These are phyloP conservation scores for Graphilbum fragrans DNA, from an alignment of 2,329 filamentous ascomycete species.

Conservation along the genomic window DNA sequence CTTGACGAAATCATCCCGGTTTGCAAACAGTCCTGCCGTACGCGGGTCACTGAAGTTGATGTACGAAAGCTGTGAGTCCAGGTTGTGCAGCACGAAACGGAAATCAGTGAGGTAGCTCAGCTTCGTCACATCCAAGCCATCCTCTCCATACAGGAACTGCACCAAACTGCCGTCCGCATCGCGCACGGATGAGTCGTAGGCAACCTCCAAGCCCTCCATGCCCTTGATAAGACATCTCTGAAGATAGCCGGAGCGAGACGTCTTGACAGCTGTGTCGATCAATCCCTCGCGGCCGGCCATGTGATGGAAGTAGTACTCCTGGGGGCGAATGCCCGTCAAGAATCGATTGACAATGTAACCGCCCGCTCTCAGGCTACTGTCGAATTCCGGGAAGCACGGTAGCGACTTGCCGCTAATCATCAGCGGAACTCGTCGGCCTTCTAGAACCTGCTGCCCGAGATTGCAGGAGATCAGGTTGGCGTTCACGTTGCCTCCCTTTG, in stretches of 20 bases:
- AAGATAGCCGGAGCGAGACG: conserved; percentile 88
- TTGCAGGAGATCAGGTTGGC: conserved; percentile 97
- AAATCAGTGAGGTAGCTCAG: conserved; percentile 87
- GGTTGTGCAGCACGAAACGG: conserved; percentile 78
- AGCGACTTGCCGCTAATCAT: conserved; percentile 98
- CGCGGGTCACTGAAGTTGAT: conserved; percentile 50
- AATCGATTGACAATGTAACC: conserved; percentile 94
- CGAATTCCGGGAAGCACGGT: conserved; percentile 86
- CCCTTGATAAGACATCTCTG: conserved; percentile 97
- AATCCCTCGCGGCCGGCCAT: conserved; percentile 98
- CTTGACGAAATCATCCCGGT: conserved; percentile 52
- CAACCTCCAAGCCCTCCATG: conserved; percentile 86
- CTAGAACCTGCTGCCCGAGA: conserved; percentile 88
- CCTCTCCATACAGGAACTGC: conserved; percentile 94
- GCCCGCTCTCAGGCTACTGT: conserved; percentile 78
- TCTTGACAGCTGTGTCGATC: conserved; percentile 98
- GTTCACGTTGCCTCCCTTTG: conserved; percentile 87
- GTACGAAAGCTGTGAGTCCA: conserved; percentile 65
- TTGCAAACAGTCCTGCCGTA: conserved; percentile 32
- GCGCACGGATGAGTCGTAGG: conserved; percentile 88
- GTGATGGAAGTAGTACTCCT: conserved; percentile 98
- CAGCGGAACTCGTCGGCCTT: conserved; percentile 84
- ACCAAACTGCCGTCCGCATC: conserved; percentile 88
- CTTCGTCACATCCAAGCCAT: conserved; percentile 88
- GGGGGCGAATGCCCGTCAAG: conserved; percentile 91